These are phyloP conservation scores for Syzygium aqueum DNA, from an alignment of 345 rosid genomes.

Conservation along the genomic window DNA sequence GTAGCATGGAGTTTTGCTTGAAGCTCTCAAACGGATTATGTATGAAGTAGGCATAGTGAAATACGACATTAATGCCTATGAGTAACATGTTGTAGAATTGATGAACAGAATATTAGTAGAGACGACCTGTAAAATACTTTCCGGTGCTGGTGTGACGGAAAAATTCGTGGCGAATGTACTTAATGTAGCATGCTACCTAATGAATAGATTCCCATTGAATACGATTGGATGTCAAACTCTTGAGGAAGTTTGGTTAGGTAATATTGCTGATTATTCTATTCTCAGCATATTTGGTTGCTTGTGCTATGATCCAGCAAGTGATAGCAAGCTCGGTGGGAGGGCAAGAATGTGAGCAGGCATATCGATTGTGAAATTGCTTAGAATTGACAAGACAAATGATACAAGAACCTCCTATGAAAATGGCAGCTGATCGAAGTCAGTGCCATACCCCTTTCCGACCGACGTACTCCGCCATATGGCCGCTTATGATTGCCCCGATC, in stretches of 20 bases:
- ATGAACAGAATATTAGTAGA: not conserved
- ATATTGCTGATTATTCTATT: not conserved
- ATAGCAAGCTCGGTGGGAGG: not conserved
- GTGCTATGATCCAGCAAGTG: not conserved
- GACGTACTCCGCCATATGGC: slow-evolving; percentile 65
- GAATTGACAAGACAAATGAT: not conserved
- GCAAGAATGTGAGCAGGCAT: not conserved
- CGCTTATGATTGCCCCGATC: slow-evolving; percentile 68
- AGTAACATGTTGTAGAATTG: not conserved
- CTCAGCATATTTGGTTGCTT: not conserved
- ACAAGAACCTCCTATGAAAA: not conserved
- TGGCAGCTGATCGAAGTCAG: not conserved
- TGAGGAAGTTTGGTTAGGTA: not conserved
- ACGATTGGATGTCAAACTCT: not conserved
- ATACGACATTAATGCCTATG: not conserved
- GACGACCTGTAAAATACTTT: not conserved
- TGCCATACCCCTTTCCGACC: slow-evolving; percentile 65
- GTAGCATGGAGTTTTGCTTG: too few species aligned
- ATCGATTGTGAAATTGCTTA: too few species aligned
- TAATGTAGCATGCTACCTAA: not conserved
- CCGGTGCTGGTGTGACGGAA: not conserved
- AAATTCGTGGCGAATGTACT: not conserved
- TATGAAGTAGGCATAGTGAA: not conserved
- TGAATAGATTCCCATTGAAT: not conserved
- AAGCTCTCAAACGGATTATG: not conserved